These are phyloP conservation scores for Rubia peregrina DNA, from an alignment of 305 asterid genomes.

Conservation along the genomic window DNA sequence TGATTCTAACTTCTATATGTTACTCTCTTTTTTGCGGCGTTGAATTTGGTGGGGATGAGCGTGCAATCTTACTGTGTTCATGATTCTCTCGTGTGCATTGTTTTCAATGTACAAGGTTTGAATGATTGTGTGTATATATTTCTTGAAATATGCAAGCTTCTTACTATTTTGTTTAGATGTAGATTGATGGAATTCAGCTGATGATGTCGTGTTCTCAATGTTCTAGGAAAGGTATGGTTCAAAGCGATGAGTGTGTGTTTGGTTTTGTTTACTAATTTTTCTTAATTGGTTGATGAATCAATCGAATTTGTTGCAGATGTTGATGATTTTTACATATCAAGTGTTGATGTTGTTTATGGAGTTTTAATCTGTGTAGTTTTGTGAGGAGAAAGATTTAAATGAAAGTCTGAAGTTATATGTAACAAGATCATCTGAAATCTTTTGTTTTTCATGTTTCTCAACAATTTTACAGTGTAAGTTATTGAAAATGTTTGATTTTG, in stretches of 20 bases:
- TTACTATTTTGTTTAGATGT: background rate
- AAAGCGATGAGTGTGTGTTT: background rate
- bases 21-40: constrained; percentile 60
- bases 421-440: too few species aligned
- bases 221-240: constrained; percentile 13
- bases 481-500: background rate
- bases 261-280: background rate
- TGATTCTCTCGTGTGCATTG: constrained; percentile 41
- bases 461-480: background rate
- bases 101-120: background rate
- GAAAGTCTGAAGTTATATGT: constrained; percentile 9
- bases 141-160: constrained; percentile 1
- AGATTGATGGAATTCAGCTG: constrained; percentile 1
- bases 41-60: constrained; percentile 59
- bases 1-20: background rate
- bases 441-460: background rate
- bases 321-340: constrained; percentile 16
- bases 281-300: constrained; percentile 12
- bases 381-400: constrained; percentile 17
- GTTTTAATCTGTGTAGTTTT: constrained; percentile 32
- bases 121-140: constrained; percentile 6
- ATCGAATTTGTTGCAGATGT: constrained; percentile 32
- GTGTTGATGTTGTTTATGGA: constrained; percentile 23
- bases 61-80: constrained; percentile 48
- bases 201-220: background rate